Base-by-base conservation (phyloP, 352 stramenopile species). In the Globisporangium cystogenes region DNA sequence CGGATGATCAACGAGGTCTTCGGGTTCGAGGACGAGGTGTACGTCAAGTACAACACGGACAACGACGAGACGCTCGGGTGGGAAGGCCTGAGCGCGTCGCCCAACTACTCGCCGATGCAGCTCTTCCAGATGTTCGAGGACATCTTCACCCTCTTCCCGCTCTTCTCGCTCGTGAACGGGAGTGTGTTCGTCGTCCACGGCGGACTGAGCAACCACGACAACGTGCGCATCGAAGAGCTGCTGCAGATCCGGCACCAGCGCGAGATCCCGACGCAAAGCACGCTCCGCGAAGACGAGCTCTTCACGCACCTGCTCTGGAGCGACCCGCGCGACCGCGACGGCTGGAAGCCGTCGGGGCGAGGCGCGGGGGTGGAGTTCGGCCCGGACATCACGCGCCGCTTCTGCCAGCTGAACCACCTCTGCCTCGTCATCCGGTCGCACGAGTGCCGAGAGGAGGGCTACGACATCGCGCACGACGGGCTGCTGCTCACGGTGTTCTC, bases 351-450 rank as follows among this genome's bases (percentile, higher is more conserved):
- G 3, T 93, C 79, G 7, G 81, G 78, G 8, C 69, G 90, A 63
- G 90, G 93, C 5, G 90, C 90, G 35, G 93, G 93, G 7, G 81
- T 97, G n/a, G 86, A 96, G 56, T 98, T 98, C 59, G 93, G 93
- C 10, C 83, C 83, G 4, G 85, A 98, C 51, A 88, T 98, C n/a
- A 98, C 90, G 0, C 78, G 90, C 48, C 65, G 75, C 2, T 98
- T 98, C 64, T 95, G 90, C 23, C 53, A 71, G 14, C 56, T 76
- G 11, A 98, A 98, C 60, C 63, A 78, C 31, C 61, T 97, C 14
- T 88, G 70, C 35, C 67, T 98, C 2, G 81, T 98, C 24, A 96
- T 98, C 62, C 87, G 93, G n/a, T 97, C 87, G 1, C 93, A 98
- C 52, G 91, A 98, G 61, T 97, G 88, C 53, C 82, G 94, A 45